phyloP scores from a whole-genome alignment of 2,329 filamentous ascomycete species.

The Verticillium albo-atrum region DNA sequence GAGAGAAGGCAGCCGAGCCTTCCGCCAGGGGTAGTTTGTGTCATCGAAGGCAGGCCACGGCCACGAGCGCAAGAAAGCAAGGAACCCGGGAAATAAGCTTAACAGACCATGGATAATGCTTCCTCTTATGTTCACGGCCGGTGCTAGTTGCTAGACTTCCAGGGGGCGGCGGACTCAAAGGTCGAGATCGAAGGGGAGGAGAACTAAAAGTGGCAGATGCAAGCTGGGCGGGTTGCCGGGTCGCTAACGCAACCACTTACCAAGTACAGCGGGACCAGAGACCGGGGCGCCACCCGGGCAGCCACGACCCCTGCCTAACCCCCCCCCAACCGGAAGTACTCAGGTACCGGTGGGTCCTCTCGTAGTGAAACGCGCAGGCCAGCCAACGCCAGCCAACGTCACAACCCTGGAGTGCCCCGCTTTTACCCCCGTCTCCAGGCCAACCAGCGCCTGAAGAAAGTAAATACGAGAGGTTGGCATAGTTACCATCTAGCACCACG shows the following conservation, averaged over 20 bases:
- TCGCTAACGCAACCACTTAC: neutral
- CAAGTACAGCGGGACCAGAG: neutral
- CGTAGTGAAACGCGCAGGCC: neutral
- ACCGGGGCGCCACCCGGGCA: neutral
- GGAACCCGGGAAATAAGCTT: neutral
- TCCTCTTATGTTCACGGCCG: neutral
- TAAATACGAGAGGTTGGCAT: slow-evolving; percentile 4
- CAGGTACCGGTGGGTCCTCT: neutral
- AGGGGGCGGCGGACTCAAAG: neutral
- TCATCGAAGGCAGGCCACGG: neutral
- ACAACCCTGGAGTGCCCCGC: neutral
- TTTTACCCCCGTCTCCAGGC: neutral
- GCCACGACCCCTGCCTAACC: neutral
- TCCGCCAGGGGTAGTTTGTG: neutral
- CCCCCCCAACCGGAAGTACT: neutral
- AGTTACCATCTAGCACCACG: slow-evolving; percentile 1
- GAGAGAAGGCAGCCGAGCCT: neutral
- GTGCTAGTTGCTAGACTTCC: neutral
- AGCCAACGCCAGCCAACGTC: neutral
- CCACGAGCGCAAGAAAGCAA: neutral
- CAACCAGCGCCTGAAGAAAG: slow-evolving; percentile 1
- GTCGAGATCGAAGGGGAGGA: neutral
- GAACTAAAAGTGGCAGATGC: neutral
- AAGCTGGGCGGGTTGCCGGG: neutral
- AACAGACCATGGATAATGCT: neutral